phyloP scores from a whole-genome alignment of 164 flowering plant species.

The Dillenia suffruticosa region DNA sequence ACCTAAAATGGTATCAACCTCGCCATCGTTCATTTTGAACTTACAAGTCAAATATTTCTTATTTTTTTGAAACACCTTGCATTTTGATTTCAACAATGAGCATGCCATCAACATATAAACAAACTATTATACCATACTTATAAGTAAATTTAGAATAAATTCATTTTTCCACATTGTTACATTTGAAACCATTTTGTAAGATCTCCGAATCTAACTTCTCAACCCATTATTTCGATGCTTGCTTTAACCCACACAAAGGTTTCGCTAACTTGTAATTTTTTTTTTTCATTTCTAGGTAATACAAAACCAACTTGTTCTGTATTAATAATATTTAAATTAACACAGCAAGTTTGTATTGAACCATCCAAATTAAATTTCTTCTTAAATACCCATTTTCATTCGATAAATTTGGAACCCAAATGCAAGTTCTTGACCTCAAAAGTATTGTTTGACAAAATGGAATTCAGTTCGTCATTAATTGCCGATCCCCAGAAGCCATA shows the following conservation, averaged over 20 bases:
- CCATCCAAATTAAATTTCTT: conserved; percentile 4
- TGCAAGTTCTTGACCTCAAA: conserved; percentile 5
- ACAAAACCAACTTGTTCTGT: conserved; percentile 6
- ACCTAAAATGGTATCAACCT: conserved; percentile 11
- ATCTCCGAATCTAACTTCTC: background rate
- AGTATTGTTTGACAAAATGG: conserved; percentile 7
- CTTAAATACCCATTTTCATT: conserved; percentile 12
- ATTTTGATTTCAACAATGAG: conserved; percentile 1
- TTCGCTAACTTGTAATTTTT: background rate
- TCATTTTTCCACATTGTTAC: conserved; percentile 4
- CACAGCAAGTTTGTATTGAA: background rate
- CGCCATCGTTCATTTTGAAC: conserved; percentile 21
- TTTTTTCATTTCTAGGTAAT: background rate
- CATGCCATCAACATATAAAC: conserved; percentile 6
- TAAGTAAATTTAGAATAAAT: conserved; percentile 5
- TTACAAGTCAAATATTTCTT: background rate
- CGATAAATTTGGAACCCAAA: conserved; percentile 3
- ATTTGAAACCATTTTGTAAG: conserved; percentile 6
- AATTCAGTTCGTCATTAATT: conserved; percentile 14
- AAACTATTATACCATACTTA: background rate
- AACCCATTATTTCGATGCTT: background rate
- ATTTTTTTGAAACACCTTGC: background rate
- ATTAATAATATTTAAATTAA: background rate
- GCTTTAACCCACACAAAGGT: conserved; percentile 1
- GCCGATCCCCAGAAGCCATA: background rate